These are phyloP conservation scores for Angophora floribunda DNA, from an alignment of 345 rosid species.

Conservation along the genomic window DNA sequence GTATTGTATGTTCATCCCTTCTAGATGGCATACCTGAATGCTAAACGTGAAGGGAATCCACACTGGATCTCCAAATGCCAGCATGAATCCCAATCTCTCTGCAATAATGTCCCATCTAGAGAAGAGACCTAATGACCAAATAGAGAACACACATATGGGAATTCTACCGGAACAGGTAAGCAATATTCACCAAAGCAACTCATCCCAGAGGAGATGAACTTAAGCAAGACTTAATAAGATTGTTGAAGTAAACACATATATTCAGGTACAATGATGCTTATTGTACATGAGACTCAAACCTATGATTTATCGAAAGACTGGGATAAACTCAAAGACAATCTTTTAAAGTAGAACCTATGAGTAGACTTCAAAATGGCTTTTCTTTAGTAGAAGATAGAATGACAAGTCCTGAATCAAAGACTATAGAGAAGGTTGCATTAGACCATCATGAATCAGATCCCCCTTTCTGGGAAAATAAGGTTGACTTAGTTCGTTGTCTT, in stretches of 20 bases:
- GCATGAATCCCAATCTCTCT: slow-evolving; percentile 90
- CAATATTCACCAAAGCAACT: background rate
- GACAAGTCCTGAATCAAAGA: background rate
- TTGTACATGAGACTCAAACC: background rate
- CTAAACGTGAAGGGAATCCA: slow-evolving; percentile 96
- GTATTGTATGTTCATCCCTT: background rate
- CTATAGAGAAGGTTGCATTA: background rate
- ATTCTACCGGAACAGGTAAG: background rate
- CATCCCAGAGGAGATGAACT: background rate
- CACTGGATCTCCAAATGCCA: slow-evolving; percentile 91
- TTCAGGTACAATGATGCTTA: background rate
- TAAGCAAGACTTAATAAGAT: background rate
- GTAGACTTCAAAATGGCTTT: background rate
- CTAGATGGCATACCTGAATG: slow-evolving; percentile 51
- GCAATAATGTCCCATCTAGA: slow-evolving; percentile 89
- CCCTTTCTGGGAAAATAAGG: background rate
- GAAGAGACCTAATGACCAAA: background rate
- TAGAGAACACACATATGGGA: background rate
- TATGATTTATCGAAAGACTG: background rate
- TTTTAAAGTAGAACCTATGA: background rate
- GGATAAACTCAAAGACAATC: background rate
- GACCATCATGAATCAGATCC: background rate
- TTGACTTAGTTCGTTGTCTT: background rate
- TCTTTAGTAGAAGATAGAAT: background rate
- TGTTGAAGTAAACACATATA: background rate